A percentile compares a stretch with the other conserved stretches of the same genome.
Evolutionary conservation across 352 stramenopile species (phyloP).

Genomic region (Globisporangium apiculatum): DNA sequence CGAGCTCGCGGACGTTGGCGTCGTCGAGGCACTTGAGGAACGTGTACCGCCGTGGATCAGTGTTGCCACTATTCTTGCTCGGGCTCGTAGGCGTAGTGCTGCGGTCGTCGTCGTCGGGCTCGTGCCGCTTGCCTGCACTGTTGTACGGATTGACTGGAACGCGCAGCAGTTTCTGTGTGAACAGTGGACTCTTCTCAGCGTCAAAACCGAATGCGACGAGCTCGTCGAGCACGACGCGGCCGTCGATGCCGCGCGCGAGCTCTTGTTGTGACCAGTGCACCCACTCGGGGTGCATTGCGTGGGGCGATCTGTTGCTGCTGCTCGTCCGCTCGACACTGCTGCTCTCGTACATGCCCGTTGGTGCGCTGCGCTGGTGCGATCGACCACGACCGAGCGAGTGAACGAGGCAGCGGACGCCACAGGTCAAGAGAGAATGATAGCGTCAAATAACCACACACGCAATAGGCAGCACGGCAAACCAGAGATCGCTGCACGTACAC

Average conservation of each 20-base stretch:
- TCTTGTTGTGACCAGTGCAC: constrained; percentile 62
- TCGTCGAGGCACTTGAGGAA: constrained; percentile 46
- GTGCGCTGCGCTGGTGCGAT: constrained; percentile 23
- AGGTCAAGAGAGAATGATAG: not conserved
- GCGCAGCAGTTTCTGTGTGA: constrained; percentile 40
- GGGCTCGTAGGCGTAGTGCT: not conserved
- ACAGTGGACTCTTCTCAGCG: constrained; percentile 39
- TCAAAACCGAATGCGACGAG: constrained; percentile 44
- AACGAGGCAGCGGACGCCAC: not conserved
- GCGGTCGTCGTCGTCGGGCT: constrained; percentile 11
- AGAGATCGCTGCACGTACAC: constrained; percentile 19
- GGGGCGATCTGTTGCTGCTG: constrained; percentile 5
- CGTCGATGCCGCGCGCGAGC: constrained; percentile 48
- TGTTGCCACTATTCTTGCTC: constrained; percentile 3
- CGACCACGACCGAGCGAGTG: constrained; percentile 3
- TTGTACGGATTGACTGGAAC: not conserved
- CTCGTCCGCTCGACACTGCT: constrained; percentile 6
- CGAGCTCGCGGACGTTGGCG: constrained; percentile 29
- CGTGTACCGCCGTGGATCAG: constrained; percentile 24
- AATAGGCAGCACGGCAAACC: not conserved
- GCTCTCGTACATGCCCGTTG: constrained; percentile 32
- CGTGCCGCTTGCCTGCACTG: not conserved
- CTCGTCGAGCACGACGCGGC: constrained; percentile 44
- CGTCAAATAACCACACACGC: not conserved
- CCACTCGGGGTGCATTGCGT: constrained; percentile 48